Conservation (phyloP, 2,329 filamentous ascomycete species). For the Penicillium sumatraense region DNA sequence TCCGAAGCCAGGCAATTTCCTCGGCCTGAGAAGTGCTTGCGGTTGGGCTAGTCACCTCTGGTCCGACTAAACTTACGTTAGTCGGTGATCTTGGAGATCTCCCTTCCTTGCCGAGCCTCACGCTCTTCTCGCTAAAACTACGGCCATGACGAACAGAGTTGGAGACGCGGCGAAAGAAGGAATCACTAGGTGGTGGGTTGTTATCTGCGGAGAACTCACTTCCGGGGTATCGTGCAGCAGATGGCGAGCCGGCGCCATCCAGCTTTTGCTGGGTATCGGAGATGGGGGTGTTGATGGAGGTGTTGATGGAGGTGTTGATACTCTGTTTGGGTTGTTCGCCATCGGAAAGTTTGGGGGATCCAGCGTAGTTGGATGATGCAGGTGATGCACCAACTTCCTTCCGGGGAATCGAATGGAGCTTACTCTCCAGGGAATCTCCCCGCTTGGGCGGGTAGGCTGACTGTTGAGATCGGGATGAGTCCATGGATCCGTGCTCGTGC, state of each 20-base stretch:
- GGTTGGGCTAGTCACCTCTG: conserved; percentile 74
- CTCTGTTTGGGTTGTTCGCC: conserved; percentile 16
- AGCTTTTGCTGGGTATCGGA: conserved; percentile 40
- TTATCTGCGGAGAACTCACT: conserved; percentile 94
- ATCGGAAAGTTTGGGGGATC: conserved; percentile 47
- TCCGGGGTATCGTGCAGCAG: conserved; percentile 68
- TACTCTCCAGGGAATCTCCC: conserved; percentile 63
- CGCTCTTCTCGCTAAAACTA: conserved; percentile 75
- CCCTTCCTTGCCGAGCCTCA: conserved; percentile 62
- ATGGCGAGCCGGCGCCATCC: conserved; percentile 64
- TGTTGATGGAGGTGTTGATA: conserved; percentile 50
- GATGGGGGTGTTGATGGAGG: conserved; percentile 49
- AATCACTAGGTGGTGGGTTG: conserved; percentile 83
- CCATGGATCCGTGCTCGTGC: conserved; percentile 57
- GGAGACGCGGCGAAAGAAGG: conserved; percentile 84
- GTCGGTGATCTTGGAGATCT: conserved; percentile 74
- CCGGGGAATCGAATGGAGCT: conserved; percentile 60
- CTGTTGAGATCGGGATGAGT: conserved; percentile 41
- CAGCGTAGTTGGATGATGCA: conserved; percentile 37
- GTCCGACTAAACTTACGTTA: conserved; percentile 50
- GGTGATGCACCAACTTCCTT: conserved; percentile 62
- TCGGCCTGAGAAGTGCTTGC: conserved; percentile 64
- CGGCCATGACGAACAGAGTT: conserved; percentile 93
- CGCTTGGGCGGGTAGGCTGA: conserved; percentile 55
- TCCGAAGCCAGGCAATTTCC: conserved; percentile 67